phyloP scores from a whole-genome alignment of 345 rosid genomes.

The Moricandia arvensis region DNA sequence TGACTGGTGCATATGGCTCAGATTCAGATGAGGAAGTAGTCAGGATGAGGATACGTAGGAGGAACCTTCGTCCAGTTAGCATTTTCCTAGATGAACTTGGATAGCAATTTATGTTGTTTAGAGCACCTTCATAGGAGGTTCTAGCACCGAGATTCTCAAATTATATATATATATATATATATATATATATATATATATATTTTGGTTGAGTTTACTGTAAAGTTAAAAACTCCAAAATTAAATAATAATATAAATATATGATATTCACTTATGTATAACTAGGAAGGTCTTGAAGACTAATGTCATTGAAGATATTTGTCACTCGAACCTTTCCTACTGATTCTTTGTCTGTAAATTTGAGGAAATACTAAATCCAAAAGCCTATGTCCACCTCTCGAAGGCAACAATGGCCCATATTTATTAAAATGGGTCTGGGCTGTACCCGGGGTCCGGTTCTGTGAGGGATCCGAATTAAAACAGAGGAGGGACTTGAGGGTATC shows the following conservation, averaged over 20 bases:
- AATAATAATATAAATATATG: too few species aligned
- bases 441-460: constrained; percentile 5
- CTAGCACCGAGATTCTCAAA: too few species aligned
- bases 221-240: too few species aligned
- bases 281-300: not conserved
- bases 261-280: not conserved
- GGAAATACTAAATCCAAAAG: too few species aligned
- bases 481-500: constrained; percentile 27
- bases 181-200: too few species aligned
- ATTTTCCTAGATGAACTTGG: not conserved
- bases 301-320: not conserved
- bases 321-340: too few species aligned
- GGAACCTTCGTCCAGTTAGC: not conserved
- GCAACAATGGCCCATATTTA: not conserved
- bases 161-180: too few species aligned
- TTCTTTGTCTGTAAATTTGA: too few species aligned
- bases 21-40: constrained; percentile 8
- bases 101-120: constrained; percentile 1
- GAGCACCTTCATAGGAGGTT: too few species aligned
- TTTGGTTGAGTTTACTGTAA: too few species aligned
- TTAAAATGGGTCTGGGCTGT: not conserved
- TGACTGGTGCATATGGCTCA: constrained; percentile 2
- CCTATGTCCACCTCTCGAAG: not conserved
- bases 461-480: constrained; percentile 20
- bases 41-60: constrained; percentile 9